Base-by-base conservation (phyloP, 1,139 yeast genomes). In the Lodderomyces theae region DNA sequence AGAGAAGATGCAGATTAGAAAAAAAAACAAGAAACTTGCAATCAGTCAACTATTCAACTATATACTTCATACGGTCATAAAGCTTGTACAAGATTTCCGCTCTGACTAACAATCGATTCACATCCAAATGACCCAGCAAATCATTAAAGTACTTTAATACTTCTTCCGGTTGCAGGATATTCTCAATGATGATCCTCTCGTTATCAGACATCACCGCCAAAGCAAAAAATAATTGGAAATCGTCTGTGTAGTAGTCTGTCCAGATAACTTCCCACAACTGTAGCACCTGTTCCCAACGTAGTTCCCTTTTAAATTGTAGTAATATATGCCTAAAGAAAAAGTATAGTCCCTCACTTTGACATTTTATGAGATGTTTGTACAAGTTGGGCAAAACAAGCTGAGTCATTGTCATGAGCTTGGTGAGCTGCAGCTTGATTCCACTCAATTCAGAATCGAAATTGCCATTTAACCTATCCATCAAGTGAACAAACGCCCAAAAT, bases 391-490 rank as follows among this genome's bases (percentile, higher is more conserved):
- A 66, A 94, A 90, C 86, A 48, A 92, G 80, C 52, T 86, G 95
- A 12, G 87, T 85, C 34, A 92, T 66, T 50, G 88, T 92, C 50
- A 86, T 88, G 47, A 92, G 69, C 0, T 94, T 80, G 21, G 79
- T 64, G 84, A 94, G 81, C 63, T 92, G 98, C 40, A 78, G 78
- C 52, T 88, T 83, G 86, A 92, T 92, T 0, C 98, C 98, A 33
- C 87, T 77, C 60, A 90, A 96, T 57, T 89, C 96, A 41, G 95
- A 76, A 24, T 90, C 69, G 59, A 90, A 92, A 61, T 92, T 94
- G 42, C 97, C 73, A 60, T 92, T 97, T 97, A 92, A 89, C 43
- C 95, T 71, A 38, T 86, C 89, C 98, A 94, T 92, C 52, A 88
- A 87, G 37, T 82, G 79, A 15, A 80, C 72, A 65, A 92, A 92